Base-by-base conservation (phyloP, 2,329 filamentous ascomycete genomes). In the Penicillium sp. region DNA sequence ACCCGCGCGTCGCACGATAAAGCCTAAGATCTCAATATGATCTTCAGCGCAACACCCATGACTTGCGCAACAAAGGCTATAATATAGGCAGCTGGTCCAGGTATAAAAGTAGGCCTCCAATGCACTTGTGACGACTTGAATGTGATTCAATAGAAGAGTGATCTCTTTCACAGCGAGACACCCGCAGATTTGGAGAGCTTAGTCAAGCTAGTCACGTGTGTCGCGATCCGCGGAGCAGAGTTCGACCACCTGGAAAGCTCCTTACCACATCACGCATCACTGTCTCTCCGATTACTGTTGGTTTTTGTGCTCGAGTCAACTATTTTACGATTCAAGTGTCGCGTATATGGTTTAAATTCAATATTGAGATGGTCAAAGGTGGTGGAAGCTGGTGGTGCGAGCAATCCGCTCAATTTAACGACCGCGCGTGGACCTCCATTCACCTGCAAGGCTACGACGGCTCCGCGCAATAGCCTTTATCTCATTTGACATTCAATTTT, bases 341-440 rank as follows among this genome's bases (percentile, higher is more conserved):
- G 48, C 61, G 33, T 64, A 25, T 21, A 72, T 71, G 65, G 50
- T 59, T 49, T 41, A 49, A 47, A 48, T 47, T 59, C 57, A 57
- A 43, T 66, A 64, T 58, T 75, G 73, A 75, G 65, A 76, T 76
- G 73, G 66, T 76, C 67, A 72, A 65, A 69, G 59, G 60, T 70
- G 67, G 68, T 68, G 69, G 67, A 60, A 62, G 69, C 60, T 64
- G 67, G 69, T 68, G 70, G 69, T 70, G 69, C 62, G 73, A 76
- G 72, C 72, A 73, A 66, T 69, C 64, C 66, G 74, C 74, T 76
- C 73, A 66, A 63, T 69, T 71, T 59, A 65, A 63, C 63, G 54
- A 61, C 61, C 65, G 69, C 71, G 67, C 71, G 72, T 71, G 66
- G 65, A 65, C 65, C 62, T 63, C 57, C 54, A 58, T 59, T 61